Conservation (phyloP, 2,329 filamentous ascomycete species). For the Hypoxylon sp. region DNA sequence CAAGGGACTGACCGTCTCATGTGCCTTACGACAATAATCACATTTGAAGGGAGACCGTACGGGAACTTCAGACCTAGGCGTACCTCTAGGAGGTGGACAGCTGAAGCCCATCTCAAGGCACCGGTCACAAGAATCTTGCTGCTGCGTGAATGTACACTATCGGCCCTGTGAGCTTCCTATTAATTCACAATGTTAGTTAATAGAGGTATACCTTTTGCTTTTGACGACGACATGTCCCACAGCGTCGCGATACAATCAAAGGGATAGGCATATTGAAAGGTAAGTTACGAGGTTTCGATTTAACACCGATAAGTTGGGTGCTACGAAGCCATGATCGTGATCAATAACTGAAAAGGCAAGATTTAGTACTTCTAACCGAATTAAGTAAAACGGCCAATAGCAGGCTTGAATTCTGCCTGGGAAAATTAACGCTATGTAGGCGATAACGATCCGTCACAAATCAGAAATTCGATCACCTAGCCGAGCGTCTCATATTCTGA, state of each 20-base stretch:
- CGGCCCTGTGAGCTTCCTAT: constrained; percentile 1
- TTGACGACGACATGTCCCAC: constrained; percentile 12
- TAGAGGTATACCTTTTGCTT: constrained; percentile 12
- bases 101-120: constrained; percentile 24
- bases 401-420: not conserved
- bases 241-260: not conserved
- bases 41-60: constrained; percentile 23
- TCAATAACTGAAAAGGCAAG: not conserved
- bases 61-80: not conserved
- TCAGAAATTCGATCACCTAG: not conserved
- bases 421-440: not conserved
- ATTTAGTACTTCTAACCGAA: not conserved
- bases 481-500: not conserved
- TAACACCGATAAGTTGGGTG: not conserved
- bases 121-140: constrained; percentile 20
- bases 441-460: not conserved
- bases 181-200: not conserved
- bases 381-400: not conserved
- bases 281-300: not conserved
- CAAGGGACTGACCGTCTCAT: constrained; percentile 13
- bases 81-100: constrained; percentile 9
- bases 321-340: not conserved
- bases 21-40: constrained; percentile 24
- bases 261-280: constrained; percentile 1
- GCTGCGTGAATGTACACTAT: constrained; percentile 27